Base-by-base conservation (phyloP, 2,329 filamentous ascomycete genomes). In the Trichophyton benhamiae region DNA sequence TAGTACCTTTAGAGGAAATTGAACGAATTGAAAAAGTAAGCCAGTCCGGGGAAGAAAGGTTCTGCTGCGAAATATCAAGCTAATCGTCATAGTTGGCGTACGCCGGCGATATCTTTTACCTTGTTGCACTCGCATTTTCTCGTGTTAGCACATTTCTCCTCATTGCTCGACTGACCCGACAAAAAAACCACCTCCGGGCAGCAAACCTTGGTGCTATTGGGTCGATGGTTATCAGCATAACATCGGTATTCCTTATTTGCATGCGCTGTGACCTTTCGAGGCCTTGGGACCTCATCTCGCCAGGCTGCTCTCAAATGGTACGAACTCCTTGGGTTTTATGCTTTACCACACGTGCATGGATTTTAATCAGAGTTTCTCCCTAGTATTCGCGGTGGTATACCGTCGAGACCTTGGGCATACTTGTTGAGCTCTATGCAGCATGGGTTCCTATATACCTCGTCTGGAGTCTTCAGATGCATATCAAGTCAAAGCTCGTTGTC, bases 381-480 rank as follows among this genome's bases (percentile, higher is more conserved):
- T 60, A 65, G 64, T 60, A 62, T 33, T 42, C 49, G 7, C 63
- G 63, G 17, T 65, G 64, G 64, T 61, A 64, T 27, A 53, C 57
- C n/a, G 44, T 65, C 33, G 64, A 64, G 59, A 52, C 59, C n/a
- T 44, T 64, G 15, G 63, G 63, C 17, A 62, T 64, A 22, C 25
- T 62, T 30, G 59, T 63, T 48, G 64, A 65, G 22, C 33, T 65
- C 3, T 59, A 64, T 17, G 48, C 60, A 4, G 52, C 60, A 25
- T 60, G 63, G 63, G 42, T 64, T 27, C 64, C 64, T 8, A 42
- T 64, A 41, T 65, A 65, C 53, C 46, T 65, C 8, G 57, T 63
- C 6, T 64, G 63, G 63, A 53, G 59, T 33, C 59, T 65, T 49
- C 58, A 60, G 55, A 63, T 65, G 64, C 58, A 49, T 1, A 17